Percentiles rank a stretch among this genome's conserved stretches.
Evolutionary conservation across 2,329 filamentous ascomycete genomes (phyloP).

Genomic region (Lecanicillium sp.): DNA sequence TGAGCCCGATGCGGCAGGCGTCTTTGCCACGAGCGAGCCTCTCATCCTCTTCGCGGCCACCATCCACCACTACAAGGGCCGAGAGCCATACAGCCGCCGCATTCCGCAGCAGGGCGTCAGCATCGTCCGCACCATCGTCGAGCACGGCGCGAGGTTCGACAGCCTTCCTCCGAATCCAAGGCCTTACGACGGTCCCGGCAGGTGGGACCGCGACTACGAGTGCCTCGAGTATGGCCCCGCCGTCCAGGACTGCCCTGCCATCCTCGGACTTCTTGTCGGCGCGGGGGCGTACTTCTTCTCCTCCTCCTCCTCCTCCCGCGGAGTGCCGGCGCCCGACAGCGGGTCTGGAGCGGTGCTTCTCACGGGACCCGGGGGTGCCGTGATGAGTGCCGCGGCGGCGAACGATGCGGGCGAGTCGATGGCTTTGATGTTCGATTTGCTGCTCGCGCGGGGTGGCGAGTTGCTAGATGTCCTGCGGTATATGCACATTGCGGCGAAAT

Average conservation of each 20-base stretch:
- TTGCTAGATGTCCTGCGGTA: not conserved
- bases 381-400: not conserved
- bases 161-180: no score
- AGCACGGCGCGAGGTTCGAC: no score
- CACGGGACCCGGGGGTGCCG: no score
- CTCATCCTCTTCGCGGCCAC: constrained; percentile 4
- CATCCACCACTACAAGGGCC: constrained; percentile 1
- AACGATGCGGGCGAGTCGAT: not conserved
- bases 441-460: not conserved
- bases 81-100: not conserved
- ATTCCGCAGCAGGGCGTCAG: not conserved
- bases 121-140: not conserved
- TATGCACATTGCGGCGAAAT: not conserved
- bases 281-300: not conserved
- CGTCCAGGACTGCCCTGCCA: not conserved
- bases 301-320: no score
- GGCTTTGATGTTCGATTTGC: not conserved
- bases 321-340: no score
- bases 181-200: no score
- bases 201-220: no score
- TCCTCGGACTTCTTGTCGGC: not conserved
- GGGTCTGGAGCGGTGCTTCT: not conserved
- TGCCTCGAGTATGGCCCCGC: not conserved
- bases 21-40: not conserved
- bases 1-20: not conserved